These are phyloP conservation scores for Takashimella tepidaria DNA, from an alignment of 1,284 basidiomycete genomes.

Conservation along the genomic window DNA sequence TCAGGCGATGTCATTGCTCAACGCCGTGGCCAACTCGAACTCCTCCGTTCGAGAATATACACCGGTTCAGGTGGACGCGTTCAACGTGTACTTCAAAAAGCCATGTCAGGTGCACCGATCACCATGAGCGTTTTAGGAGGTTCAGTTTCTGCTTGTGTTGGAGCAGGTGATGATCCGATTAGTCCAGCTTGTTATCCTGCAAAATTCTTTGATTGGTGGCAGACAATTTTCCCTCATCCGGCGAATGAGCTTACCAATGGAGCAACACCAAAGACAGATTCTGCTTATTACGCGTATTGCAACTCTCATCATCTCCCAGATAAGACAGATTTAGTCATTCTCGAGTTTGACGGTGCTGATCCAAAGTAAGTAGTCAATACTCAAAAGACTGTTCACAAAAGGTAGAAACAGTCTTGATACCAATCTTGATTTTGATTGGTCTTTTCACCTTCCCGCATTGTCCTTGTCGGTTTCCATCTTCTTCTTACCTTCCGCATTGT, in stretches of 20 bases:
- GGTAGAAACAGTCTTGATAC: too few species aligned
- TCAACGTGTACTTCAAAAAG: slow-evolving; percentile 75
- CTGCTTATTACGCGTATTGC: slow-evolving; percentile 89
- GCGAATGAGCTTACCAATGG: slow-evolving; percentile 93
- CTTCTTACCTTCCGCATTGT: too few species aligned
- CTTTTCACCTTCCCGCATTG: too few species aligned
- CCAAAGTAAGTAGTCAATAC: slow-evolving; percentile 63
- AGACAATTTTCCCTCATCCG: slow-evolving; percentile 86
- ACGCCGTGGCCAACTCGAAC: slow-evolving; percentile 69
- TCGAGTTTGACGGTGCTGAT: slow-evolving; percentile 88
- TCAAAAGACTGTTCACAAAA: too few species aligned
- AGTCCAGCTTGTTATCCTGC: slow-evolving; percentile 81
- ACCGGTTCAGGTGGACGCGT: slow-evolving; percentile 76
- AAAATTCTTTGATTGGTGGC: slow-evolving; percentile 91
- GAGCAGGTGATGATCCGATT: slow-evolving; percentile 85
- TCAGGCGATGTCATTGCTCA: slow-evolving; percentile 69
- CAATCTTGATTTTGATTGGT: too few species aligned
- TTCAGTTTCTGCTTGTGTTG: slow-evolving; percentile 90
- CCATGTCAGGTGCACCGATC: slow-evolving; percentile 75
- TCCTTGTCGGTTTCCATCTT: too few species aligned
- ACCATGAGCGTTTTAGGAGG: slow-evolving; percentile 88
- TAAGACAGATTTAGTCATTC: slow-evolving; percentile 80
- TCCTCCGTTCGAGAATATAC: slow-evolving; percentile 73
- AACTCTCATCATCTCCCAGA: slow-evolving; percentile 86
- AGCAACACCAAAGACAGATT: slow-evolving; percentile 79